Conservation (phyloP, 257 asterid genomes). For the Solanum corneliomulleri region DNA sequence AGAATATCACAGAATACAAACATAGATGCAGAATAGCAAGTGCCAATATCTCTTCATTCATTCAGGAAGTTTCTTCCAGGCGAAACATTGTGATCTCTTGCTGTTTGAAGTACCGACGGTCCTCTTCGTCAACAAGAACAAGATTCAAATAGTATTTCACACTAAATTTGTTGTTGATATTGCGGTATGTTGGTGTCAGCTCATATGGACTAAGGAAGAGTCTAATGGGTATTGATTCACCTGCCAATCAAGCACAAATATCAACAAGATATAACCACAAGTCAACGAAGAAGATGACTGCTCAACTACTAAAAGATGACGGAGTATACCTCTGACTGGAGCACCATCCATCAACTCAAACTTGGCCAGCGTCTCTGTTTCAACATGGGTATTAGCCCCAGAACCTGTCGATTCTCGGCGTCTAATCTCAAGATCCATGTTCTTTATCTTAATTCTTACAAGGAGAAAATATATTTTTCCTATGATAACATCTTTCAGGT, state of each 20-base stretch:
- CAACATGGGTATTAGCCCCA: slow-evolving; percentile 91
- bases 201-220: slow-evolving; percentile 95
- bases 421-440: slow-evolving; percentile 96
- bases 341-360: slow-evolving; percentile 99
- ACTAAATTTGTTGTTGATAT: slow-evolving; percentile 93
- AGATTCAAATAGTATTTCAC: slow-evolving; percentile 91
- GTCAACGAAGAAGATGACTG: neutral
- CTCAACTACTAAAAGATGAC: neutral
- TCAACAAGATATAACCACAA: neutral
- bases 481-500: slow-evolving; percentile 87
- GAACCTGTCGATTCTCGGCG: slow-evolving; percentile 97
- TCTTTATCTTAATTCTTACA: slow-evolving; percentile 90
- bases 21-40: slow-evolving; percentile 2
- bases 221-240: slow-evolving; percentile 94
- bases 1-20: slow-evolving; percentile 3
- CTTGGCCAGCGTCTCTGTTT: slow-evolving; percentile 97
- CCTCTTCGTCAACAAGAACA: slow-evolving; percentile 98
- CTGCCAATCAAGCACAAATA: slow-evolving; percentile 26
- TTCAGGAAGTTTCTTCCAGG: slow-evolving; percentile 51
- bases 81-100: slow-evolving; percentile 89
- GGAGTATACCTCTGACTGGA: slow-evolving; percentile 79
- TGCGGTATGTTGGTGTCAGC: slow-evolving; percentile 79
- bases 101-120: slow-evolving; percentile 92
- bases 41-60: neutral
- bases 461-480: slow-evolving; percentile 96